These are phyloP conservation scores for Hypoxylon sp. DNA, from an alignment of 2,329 filamentous ascomycete species.

Conservation along the genomic window DNA sequence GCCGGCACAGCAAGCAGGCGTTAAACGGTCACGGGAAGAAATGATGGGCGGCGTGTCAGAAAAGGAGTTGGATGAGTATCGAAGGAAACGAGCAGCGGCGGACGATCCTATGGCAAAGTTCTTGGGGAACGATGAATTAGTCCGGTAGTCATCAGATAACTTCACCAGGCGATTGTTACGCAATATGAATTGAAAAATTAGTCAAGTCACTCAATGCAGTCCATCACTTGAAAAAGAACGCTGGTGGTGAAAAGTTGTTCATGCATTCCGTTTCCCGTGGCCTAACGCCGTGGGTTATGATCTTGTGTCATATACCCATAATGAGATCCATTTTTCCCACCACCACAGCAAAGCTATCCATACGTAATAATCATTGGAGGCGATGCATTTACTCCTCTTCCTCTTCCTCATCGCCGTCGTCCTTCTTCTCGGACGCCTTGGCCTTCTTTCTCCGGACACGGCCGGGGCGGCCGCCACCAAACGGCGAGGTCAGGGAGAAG, in stretches of 20 bases:
- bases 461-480: slow-evolving; percentile 95
- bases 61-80: slow-evolving; percentile 87
- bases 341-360: slow-evolving; percentile 42
- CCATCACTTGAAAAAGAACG: slow-evolving; percentile 25
- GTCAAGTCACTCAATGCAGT: slow-evolving; percentile 31
- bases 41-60: slow-evolving; percentile 83
- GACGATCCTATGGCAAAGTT: slow-evolving; percentile 90
- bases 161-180: slow-evolving; percentile 20
- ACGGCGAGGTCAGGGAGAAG: slow-evolving; percentile 97
- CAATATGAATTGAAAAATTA: slow-evolving; percentile 15
- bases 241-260: slow-evolving; percentile 44
- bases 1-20: slow-evolving; percentile 52
- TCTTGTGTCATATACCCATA: slow-evolving; percentile 53
- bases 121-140: slow-evolving; percentile 77
- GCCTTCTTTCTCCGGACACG: slow-evolving; percentile 99
- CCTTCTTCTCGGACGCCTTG: slow-evolving; percentile 89
- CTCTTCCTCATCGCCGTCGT: slow-evolving; percentile 84
- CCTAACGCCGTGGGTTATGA: slow-evolving; percentile 67
- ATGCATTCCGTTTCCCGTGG: slow-evolving; percentile 57
- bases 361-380: slow-evolving; percentile 47
- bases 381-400: slow-evolving; percentile 74
- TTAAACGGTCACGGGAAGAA: slow-evolving; percentile 82
- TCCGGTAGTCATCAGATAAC: slow-evolving; percentile 53
- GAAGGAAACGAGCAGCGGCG: slow-evolving; percentile 76
- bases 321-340: slow-evolving; percentile 51